phyloP scores from a whole-genome alignment of 345 rosid species.

The Rhodamnia argentea region DNA sequence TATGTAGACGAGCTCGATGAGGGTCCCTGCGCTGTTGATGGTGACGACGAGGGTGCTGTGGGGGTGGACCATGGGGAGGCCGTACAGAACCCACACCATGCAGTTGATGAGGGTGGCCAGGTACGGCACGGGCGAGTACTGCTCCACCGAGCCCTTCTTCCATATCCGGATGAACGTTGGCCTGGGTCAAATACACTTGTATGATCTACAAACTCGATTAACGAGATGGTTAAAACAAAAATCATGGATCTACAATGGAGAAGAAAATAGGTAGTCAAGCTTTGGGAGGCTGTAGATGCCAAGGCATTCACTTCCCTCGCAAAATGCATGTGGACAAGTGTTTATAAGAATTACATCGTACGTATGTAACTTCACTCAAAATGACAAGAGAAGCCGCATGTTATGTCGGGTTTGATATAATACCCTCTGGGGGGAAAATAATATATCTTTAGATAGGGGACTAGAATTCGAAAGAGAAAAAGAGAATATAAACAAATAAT shows the following conservation, averaged over 20 bases:
- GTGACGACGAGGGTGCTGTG: constrained; percentile 57
- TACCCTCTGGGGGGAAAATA: neutral
- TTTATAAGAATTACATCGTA: neutral
- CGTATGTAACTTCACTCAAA: neutral
- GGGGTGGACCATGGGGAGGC: constrained; percentile 69
- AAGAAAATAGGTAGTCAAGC: neutral
- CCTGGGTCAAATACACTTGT: constrained; percentile 18
- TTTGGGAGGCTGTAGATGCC: neutral
- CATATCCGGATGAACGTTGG: constrained; percentile 68
- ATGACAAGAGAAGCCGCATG: neutral
- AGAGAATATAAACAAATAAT: neutral
- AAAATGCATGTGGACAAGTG: neutral
- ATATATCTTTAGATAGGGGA: neutral
- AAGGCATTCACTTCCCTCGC: neutral
- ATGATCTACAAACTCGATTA: neutral
- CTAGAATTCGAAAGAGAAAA: neutral
- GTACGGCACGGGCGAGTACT: constrained; percentile 67
- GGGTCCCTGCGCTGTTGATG: constrained; percentile 58
- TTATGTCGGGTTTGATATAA: neutral
- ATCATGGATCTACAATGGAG: neutral
- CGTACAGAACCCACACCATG: constrained; percentile 74
- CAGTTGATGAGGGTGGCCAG: constrained; percentile 75
- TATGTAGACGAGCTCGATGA: constrained; percentile 47
- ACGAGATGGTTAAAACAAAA: neutral
- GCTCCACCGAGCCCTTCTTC: constrained; percentile 68